phyloP scores from a whole-genome alignment of 345 rosid species.

The Lepidium aucheri region DNA sequence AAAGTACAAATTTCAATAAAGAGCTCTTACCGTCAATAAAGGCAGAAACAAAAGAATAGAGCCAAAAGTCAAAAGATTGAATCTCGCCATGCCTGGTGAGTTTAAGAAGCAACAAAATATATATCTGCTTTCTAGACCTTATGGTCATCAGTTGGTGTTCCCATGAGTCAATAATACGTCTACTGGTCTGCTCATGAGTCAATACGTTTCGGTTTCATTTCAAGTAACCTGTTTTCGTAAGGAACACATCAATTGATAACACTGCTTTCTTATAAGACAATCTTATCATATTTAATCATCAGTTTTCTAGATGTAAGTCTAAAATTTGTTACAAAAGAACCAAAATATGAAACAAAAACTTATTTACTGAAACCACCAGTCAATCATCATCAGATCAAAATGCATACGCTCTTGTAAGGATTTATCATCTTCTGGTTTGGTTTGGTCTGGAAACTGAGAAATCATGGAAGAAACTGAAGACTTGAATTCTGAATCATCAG shows the following conservation, averaged over 20 bases:
- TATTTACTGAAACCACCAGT: slow-evolving; percentile 21
- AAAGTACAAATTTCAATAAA: too few relatives aligned
- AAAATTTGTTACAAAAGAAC: neutral
- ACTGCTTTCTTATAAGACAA: neutral
- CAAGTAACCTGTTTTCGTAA: neutral
- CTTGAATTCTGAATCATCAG: slow-evolving; percentile 2
- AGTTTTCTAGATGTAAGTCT: neutral
- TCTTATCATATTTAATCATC: neutral
- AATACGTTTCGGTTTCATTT: neutral
- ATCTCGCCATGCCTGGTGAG: slow-evolving; percentile 16
- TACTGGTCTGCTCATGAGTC: neutral
- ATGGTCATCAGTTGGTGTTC: neutral
- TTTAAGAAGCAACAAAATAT: neutral
- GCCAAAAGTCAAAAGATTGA: neutral
- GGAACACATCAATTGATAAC: neutral
- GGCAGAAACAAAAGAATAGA: slow-evolving; percentile 9
- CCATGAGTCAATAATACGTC: neutral
- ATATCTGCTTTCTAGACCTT: neutral
- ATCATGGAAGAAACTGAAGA: neutral
- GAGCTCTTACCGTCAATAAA: slow-evolving; percentile 1
- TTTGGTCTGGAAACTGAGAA: neutral
- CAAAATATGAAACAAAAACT: neutral
- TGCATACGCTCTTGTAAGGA: slow-evolving; percentile 2
- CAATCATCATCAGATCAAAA: slow-evolving; percentile 11
- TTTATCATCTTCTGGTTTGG: neutral